Conservation (phyloP, 345 rosid genomes). For the Capsella bursapastoris region DNA sequence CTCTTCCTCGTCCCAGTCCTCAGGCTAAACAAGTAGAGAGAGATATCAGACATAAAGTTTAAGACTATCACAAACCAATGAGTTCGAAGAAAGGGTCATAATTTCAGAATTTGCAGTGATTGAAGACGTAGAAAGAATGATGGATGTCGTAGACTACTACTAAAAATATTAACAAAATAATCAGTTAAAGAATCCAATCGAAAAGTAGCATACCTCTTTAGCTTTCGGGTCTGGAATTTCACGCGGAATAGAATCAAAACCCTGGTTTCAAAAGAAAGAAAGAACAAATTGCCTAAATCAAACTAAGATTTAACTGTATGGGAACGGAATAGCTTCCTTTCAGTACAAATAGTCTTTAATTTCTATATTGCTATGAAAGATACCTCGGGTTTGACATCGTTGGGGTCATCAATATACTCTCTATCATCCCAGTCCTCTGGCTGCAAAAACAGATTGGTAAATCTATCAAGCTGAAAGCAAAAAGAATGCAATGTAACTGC, state of each 20-base stretch:
- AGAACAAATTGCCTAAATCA: conserved; percentile 16
- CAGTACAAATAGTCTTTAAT: background rate
- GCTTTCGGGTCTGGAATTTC: conserved; percentile 75
- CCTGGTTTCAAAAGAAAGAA: conserved; percentile 50
- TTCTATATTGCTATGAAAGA: conserved; percentile 20
- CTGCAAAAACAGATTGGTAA: conserved; percentile 48
- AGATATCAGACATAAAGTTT: conserved; percentile 26
- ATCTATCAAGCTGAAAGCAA: background rate
- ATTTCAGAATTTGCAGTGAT: background rate
- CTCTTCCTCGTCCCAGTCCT: conserved; percentile 78
- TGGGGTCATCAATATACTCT: conserved; percentile 87
- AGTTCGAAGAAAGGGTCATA: background rate
- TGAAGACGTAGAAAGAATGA: conserved; percentile 2
- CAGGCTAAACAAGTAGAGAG: conserved; percentile 55
- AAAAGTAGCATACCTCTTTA: conserved; percentile 52
- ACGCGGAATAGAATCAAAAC: conserved; percentile 60
- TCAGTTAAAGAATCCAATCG: background rate
- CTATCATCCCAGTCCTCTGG: conserved; percentile 94
- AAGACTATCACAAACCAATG: conserved; percentile 25
- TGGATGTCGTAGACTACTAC: conserved; percentile 22
- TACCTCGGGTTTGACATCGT: conserved; percentile 85
- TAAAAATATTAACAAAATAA: background rate
- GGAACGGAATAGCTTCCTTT: conserved; percentile 8
- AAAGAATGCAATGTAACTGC: background rate
- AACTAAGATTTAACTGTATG: background rate